Conservation (phyloP, 495 filamentous ascomycete species). For the Lasiosphaeris hirsuta region DNA sequence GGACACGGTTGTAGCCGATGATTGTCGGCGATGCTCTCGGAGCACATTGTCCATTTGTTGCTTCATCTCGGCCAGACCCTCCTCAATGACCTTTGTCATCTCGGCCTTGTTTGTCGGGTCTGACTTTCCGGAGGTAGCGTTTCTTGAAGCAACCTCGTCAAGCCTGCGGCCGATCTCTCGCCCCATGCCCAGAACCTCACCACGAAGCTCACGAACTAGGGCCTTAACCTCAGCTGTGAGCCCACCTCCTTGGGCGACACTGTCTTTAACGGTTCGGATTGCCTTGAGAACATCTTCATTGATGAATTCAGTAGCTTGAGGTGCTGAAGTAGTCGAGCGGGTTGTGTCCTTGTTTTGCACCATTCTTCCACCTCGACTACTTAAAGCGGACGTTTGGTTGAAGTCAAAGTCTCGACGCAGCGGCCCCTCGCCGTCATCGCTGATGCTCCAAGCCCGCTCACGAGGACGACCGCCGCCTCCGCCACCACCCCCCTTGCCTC, state of each 20-base stretch:
- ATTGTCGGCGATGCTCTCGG: constrained; percentile 69
- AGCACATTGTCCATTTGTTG: constrained; percentile 73
- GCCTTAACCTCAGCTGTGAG: constrained; percentile 88
- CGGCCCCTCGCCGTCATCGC: constrained; percentile 40
- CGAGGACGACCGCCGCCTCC: constrained; percentile 35
- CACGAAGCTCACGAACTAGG: constrained; percentile 80
- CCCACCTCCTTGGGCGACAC: constrained; percentile 77
- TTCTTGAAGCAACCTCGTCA: constrained; percentile 58
- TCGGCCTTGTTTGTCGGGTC: constrained; percentile 60
- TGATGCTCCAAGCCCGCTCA: constrained; percentile 45
- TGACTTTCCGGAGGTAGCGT: constrained; percentile 38
- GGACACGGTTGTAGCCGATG: constrained; percentile 35
- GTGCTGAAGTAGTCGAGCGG: constrained; percentile 23
- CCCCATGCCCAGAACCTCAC: constrained; percentile 92
- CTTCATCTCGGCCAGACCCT: constrained; percentile 75
- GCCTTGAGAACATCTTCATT: constrained; percentile 73
- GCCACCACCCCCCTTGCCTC: constrained; percentile 15
- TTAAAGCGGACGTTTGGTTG: constrained; percentile 36
- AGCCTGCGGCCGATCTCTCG: constrained; percentile 80
- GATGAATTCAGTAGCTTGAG: constrained; percentile 40
- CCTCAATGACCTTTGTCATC: constrained; percentile 70
- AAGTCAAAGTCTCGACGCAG: constrained; percentile 47
- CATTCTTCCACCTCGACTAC: constrained; percentile 34
- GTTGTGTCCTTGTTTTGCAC: constrained; percentile 35
- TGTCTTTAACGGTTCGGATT: constrained; percentile 80